A percentile compares a stretch with the other conserved stretches of the same genome.
Evolutionary conservation across 2,329 filamentous ascomycete species (phyloP).

Genomic region (Penicillium rolfsii): DNA sequence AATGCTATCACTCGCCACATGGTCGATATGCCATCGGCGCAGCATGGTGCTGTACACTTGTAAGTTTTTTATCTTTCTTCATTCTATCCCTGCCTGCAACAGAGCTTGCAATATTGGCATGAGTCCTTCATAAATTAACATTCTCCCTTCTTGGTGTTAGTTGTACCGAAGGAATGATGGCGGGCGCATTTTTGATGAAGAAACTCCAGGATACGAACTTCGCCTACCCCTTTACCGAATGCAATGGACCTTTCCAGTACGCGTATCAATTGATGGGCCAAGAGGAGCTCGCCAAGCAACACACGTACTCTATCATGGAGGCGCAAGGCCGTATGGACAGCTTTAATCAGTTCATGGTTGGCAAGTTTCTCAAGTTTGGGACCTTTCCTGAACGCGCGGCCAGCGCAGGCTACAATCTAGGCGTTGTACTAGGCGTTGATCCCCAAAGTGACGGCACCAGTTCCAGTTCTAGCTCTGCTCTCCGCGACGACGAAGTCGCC

Average conservation of each 20-base stretch:
- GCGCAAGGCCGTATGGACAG: slow-evolving; percentile 43
- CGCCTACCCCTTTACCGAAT: slow-evolving; percentile 41
- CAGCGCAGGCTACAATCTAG: slow-evolving; percentile 39
- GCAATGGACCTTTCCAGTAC: slow-evolving; percentile 40
- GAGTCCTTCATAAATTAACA: not conserved
- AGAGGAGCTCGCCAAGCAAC: slow-evolving; percentile 32
- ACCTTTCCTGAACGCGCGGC: slow-evolving; percentile 39
- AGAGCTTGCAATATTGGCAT: not conserved
- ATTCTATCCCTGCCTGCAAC: not conserved
- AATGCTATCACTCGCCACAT: slow-evolving; percentile 43
- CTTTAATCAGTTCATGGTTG: slow-evolving; percentile 46
- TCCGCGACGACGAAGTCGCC: slow-evolving; percentile 11
- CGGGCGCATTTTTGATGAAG: slow-evolving; percentile 41
- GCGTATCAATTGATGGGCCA: slow-evolving; percentile 40
- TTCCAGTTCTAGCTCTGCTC: slow-evolving; percentile 12
- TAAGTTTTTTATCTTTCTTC: slow-evolving; percentile 18
- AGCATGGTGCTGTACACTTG: slow-evolving; percentile 46
- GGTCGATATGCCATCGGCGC: slow-evolving; percentile 39
- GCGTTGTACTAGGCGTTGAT: slow-evolving; percentile 23
- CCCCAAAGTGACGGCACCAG: not conserved
- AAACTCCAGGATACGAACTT: slow-evolving; percentile 41
- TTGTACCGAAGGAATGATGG: slow-evolving; percentile 42
- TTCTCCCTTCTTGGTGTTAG: slow-evolving; percentile 19
- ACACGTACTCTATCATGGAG: slow-evolving; percentile 45
- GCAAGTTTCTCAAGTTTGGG: slow-evolving; percentile 42